These are phyloP conservation scores for Trichosporon faecale DNA, from an alignment of 1,284 basidiomycete genomes.

Conservation along the genomic window DNA sequence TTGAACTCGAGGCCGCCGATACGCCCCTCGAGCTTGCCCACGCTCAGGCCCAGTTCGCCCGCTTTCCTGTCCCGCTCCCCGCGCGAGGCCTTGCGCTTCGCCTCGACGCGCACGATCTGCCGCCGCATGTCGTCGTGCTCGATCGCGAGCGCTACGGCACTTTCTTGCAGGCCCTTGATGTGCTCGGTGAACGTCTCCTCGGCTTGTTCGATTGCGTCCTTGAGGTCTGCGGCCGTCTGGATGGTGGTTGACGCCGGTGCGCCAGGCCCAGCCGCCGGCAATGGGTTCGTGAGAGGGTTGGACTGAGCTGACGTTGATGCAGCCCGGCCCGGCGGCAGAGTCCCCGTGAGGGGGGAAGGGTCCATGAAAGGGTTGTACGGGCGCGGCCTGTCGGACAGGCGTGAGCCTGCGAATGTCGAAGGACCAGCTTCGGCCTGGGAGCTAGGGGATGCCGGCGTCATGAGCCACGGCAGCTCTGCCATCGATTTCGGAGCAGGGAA, in stretches of 20 bases:
- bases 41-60: neutral
- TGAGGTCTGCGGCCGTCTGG: neutral
- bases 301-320: no score
- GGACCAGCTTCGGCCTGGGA: neutral
- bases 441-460: neutral
- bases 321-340: neutral
- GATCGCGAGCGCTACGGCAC: neutral
- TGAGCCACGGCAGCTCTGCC: neutral
- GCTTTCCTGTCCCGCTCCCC: neutral
- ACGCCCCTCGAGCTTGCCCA: neutral
- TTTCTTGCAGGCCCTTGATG: neutral
- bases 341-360: no score
- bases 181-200: neutral
- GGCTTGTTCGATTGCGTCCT: neutral
- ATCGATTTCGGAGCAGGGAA: no score
- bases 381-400: neutral
- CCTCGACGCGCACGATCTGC: neutral
- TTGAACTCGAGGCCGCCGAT: neutral
- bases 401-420: neutral
- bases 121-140: neutral
- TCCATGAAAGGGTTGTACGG: neutral
- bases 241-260: no score
- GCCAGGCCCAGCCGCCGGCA: no score
- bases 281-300: no score
- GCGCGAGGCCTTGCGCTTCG: neutral